Evolutionary conservation across 163 green algal species (phyloP), one percentile per base, ranked within the genome.

Genomic region (Coccomyxa subellipsoidea): DNA sequence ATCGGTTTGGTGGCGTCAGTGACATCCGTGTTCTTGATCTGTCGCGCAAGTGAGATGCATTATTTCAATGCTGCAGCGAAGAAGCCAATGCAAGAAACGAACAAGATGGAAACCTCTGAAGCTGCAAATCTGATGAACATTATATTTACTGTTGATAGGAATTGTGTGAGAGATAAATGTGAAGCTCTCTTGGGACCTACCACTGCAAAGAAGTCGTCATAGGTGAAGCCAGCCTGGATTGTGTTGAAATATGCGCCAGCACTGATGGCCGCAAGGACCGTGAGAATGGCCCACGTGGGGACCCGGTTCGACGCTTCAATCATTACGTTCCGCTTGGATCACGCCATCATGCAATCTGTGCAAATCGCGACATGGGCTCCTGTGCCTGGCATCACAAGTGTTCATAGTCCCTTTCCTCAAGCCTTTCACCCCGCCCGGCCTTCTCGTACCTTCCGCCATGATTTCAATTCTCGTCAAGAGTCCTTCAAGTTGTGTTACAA

Each of bases 171-270:
- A 59, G 4, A 59, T 59, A 2, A 59, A 21, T 8, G 21, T 2
- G 15, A 59, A 59, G 47, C 47, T 18, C 1, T 2, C 23, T 1
- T 73, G n/a, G n/a, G 2, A 8, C 88, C 29, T 53, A 94, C 90
- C 86, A 94, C 85, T 23, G 92, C 91, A 81, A 95, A 94, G 76
- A 84, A 87, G 75, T 95, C 92, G 36, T 95, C 92, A 59, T 93
- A 95, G 0, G 85, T 85, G 38, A 95, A 95, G 25, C 90, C 89
- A 0, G 83, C 87, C 0, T 75, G 70, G 5, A 94, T 59, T 1
- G 91, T 92, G 87, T 93, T 94, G 34, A 85, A 12, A 72, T 94
- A 95, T 21, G 90, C 15, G 34, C 34, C 54, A 35, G 10, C 32
- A 29, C 32, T 76, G 54, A 82, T 38, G 54, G 69, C 38, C 35